Base-by-base conservation (phyloP, 441 rosid species). In the Corymbia citriodora region DNA sequence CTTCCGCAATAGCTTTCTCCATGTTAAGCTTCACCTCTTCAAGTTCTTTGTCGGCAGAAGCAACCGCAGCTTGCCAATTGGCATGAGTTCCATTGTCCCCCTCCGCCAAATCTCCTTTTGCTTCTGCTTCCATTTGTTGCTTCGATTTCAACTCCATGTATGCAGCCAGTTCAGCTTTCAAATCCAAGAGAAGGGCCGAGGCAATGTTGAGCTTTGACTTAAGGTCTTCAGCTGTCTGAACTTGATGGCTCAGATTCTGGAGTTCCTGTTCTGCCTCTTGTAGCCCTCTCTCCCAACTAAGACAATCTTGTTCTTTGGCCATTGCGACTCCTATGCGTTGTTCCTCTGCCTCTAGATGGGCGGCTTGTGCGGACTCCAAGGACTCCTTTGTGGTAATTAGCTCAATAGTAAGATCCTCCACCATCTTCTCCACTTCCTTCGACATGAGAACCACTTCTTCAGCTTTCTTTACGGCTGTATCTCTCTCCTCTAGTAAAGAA, bases 341-440 rank as follows among this genome's bases (percentile, higher is more conserved):
- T 79, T 98, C 99, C 93, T 98, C 99, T 2, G 98, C 99, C 92
- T 96, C 99, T 92, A 96, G 90, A 92, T 97, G 99, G 74, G 98
- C 94, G 89, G 98, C 96, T 92, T 97, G 99, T 74, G 98, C 99
- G 59, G 99, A 95, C 92, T 97, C 99, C 83, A 98, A 89, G 52
- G 97, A 93, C 92, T 97, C 99, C 92, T 96, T 98, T 29, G 98
- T 91, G 83, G 98, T 94, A 91, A 97, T 96, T 91, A 98, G 92
- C 94, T 97, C 99, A 87, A 96, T 96, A 21, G 98, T 96, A 87
- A 97, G 95, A 68, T 95, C 99, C 93, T 97, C 99, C 50, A 96
- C 96, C 15, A 94, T 95, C 95, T 91, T 98, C 94, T 98, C 99
- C 88, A 96, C 95, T 91, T 96, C 98, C 93, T 95, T 97, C 13